Percentiles rank a stretch among this genome's conserved stretches.
Evolutionary conservation across 305 asterid species (phyloP).

Genomic region (Solanum hybrid): DNA sequence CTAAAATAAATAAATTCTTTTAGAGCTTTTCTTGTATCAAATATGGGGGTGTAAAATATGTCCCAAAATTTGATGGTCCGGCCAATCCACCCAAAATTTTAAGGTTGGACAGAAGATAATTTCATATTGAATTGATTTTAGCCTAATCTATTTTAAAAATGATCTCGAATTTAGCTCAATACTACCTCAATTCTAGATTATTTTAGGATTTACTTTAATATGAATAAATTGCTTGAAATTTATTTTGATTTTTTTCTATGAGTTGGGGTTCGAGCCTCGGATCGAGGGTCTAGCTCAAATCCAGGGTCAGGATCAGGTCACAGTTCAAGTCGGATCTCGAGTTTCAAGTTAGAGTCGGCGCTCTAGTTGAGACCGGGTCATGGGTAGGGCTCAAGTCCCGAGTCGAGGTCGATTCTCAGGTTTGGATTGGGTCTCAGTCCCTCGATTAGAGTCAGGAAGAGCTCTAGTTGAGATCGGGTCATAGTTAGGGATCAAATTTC

Average conservation of each 20-base stretch:
- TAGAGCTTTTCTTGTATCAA: not conserved
- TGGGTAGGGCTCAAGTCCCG: not conserved
- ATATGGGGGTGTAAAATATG: not conserved
- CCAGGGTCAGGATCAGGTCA: not conserved
- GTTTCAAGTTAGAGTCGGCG: rapidly evolving
- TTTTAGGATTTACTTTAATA: not conserved
- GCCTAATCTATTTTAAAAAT: not conserved
- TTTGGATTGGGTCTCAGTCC: not conserved
- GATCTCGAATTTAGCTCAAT: not conserved
- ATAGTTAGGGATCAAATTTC: not conserved
- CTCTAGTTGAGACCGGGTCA: not conserved
- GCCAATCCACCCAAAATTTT: not conserved
- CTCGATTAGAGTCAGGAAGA: not conserved
- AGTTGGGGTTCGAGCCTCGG: not conserved
- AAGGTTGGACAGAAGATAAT: not conserved
- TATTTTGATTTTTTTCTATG: not conserved
- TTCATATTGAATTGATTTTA: not conserved
- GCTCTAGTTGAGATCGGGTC: not conserved
- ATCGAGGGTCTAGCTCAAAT: not conserved
- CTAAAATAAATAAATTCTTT: not conserved
- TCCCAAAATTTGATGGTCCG: not conserved
- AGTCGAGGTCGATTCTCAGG: not conserved
- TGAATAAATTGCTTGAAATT: not conserved
- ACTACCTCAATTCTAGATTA: not conserved
- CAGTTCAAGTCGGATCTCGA: not conserved